Conservation (phyloP, 2,329 filamentous ascomycete genomes). For the Aspergillus quadricinctus region DNA sequence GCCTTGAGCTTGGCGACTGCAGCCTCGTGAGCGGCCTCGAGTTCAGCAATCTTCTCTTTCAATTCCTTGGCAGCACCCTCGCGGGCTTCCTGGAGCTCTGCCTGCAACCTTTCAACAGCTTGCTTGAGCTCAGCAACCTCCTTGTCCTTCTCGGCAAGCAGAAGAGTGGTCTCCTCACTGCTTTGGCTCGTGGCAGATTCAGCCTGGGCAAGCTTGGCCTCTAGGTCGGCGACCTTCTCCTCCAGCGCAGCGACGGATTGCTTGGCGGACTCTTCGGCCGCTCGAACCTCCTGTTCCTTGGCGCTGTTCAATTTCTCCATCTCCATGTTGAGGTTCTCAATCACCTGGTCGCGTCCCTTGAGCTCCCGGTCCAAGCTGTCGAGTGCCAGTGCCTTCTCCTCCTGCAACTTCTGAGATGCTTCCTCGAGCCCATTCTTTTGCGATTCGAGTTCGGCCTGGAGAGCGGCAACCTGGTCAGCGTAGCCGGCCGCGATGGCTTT, state of each 20-base stretch:
- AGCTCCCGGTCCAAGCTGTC: slow-evolving; percentile 31
- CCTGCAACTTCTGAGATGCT: slow-evolving; percentile 20
- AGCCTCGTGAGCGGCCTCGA: slow-evolving; percentile 25
- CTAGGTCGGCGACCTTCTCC: slow-evolving; percentile 33
- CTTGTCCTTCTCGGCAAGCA: slow-evolving; percentile 34
- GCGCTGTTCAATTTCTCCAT: slow-evolving; percentile 29
- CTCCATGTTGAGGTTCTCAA: slow-evolving; percentile 37
- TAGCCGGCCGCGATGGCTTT: slow-evolving; percentile 27
- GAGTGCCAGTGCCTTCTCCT: slow-evolving; percentile 29
- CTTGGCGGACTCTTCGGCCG: slow-evolving; percentile 31
- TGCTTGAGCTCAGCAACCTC: slow-evolving; percentile 32
- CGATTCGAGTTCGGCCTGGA: slow-evolving; percentile 30
- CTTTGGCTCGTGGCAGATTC: slow-evolving; percentile 24
- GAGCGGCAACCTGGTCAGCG: slow-evolving; percentile 24
- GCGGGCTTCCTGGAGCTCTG: slow-evolving; percentile 28
- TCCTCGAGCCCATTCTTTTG: slow-evolving; percentile 26
- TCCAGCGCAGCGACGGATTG: slow-evolving; percentile 27
- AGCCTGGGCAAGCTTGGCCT: slow-evolving; percentile 31
- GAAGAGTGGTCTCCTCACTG: slow-evolving; percentile 20
- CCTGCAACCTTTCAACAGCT: slow-evolving; percentile 28
- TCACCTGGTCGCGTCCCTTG: slow-evolving; percentile 33
- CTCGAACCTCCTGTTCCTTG: slow-evolving; percentile 34
- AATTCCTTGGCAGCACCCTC: slow-evolving; percentile 19
- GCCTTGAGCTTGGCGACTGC: slow-evolving; percentile 19
- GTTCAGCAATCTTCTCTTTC: slow-evolving; percentile 22